Evolutionary conservation across 768 basidiomycete species (phyloP).

Genomic region (Pleurotus tuoliensis): DNA sequence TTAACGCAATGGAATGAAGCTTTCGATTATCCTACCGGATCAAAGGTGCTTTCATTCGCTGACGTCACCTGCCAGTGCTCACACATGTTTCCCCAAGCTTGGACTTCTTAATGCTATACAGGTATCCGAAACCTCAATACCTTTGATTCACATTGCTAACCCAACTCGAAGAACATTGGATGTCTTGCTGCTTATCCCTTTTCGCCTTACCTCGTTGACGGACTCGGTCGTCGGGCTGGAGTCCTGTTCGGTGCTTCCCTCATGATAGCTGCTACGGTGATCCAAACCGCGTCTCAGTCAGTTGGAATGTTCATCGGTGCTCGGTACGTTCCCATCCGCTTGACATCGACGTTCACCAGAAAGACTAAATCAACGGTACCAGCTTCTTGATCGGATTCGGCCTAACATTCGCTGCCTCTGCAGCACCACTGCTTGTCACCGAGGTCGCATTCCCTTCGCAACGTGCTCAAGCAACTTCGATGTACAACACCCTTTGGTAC

Average conservation of each 20-base stretch:
- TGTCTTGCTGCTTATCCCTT: slow-evolving; percentile 56
- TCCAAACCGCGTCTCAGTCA: slow-evolving; percentile 57
- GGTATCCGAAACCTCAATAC: neutral
- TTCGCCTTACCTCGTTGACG: slow-evolving; percentile 59
- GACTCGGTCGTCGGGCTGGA: slow-evolving; percentile 54
- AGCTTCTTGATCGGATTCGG: slow-evolving; percentile 65
- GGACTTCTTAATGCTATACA: slow-evolving; percentile 8
- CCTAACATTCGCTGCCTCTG: slow-evolving; percentile 59
- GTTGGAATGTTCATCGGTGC: slow-evolving; percentile 68
- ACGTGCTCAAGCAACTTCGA: slow-evolving; percentile 63
- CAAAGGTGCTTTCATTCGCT: neutral
- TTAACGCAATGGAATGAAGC: slow-evolving; percentile 8
- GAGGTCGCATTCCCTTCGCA: slow-evolving; percentile 74
- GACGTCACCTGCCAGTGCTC: neutral
- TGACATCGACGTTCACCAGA: neutral
- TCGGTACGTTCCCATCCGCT: slow-evolving; percentile 30
- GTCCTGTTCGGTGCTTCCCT: slow-evolving; percentile 56
- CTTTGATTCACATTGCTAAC: neutral
- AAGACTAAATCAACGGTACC: neutral
- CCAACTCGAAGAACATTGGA: slow-evolving; percentile 49
- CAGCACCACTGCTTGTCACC: slow-evolving; percentile 72
- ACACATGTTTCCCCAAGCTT: neutral
- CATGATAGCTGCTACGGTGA: slow-evolving; percentile 53
- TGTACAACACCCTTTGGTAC: slow-evolving; percentile 76
- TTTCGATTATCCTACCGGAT: slow-evolving; percentile 1